These are phyloP conservation scores for Cercis canadensis DNA, from an alignment of 306 rosid species.

Conservation along the genomic window DNA sequence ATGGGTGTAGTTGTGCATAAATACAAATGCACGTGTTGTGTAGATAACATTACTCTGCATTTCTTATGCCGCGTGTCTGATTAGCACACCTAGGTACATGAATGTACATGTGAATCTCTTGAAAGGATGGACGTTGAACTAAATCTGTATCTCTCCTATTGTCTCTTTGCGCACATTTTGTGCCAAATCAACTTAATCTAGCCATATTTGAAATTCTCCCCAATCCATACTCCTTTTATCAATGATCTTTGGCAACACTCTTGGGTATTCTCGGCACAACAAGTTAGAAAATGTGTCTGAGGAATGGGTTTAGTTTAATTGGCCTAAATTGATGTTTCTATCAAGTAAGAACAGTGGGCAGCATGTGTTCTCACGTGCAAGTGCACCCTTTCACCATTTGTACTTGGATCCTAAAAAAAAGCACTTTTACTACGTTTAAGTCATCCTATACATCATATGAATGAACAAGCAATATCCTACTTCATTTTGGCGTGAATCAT, in stretches of 20 bases:
- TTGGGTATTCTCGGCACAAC: constrained; percentile 1
- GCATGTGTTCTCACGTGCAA: constrained; percentile 58
- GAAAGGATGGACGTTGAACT: constrained; percentile 15
- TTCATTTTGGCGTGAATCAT: not conserved
- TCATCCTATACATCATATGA: constrained; percentile 15
- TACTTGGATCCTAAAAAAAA: constrained; percentile 31
- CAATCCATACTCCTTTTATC: not conserved
- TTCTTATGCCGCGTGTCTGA: too few relatives aligned
- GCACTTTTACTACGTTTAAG: not conserved
- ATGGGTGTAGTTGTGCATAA: not conserved
- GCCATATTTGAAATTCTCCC: not conserved
- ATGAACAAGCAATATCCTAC: not conserved
- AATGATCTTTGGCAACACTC: too few relatives aligned
- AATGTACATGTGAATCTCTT: not conserved
- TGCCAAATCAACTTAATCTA: constrained; percentile 8
- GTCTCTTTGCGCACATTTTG: not conserved
- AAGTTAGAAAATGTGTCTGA: not conserved
- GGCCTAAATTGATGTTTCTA: constrained; percentile 1
- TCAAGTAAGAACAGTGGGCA: constrained; percentile 37
- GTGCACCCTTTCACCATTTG: constrained; percentile 21
- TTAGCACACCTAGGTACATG: too few relatives aligned
- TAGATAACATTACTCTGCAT: too few relatives aligned
- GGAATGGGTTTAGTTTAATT: not conserved
- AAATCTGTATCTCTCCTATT: not conserved
- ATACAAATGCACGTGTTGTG: too few relatives aligned